Evolutionary conservation across 2,329 filamentous ascomycete species (phyloP), one percentile per base, ranked within the genome.

Genomic region (Chalaropsis ovoidea): DNA sequence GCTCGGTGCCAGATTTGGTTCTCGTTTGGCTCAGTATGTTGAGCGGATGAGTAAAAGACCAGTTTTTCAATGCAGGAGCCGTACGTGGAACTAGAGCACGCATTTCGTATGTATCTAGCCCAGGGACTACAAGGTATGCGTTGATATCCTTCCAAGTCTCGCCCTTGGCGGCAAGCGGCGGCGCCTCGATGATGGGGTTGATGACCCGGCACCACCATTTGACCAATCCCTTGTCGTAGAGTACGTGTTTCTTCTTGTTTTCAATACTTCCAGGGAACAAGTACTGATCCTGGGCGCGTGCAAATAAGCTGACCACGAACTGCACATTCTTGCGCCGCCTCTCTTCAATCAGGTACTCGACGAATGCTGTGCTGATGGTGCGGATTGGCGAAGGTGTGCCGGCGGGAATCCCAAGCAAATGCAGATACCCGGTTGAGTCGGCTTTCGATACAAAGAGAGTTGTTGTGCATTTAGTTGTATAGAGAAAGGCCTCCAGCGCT

Each of bases 381-480:
- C 88, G 85, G 62, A 96, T 81, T 0, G 90, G 90, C 2, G 89
- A 94, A 0, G 83, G 79, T 0, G 81, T 78, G n/a, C 82, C 80
- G 70, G 78, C 82, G 17, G 86, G 82, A 0, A 89, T 77, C 19
- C 82, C 77, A 43, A 92, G 77, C 1, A 87, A 79, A 69, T 86
- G 79, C 10, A 96, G 77, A 73, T 90, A 95, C 27, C 95, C 94
- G 0, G 93, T 96, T 10, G 94, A 96, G 76, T 99, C 94, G 61
- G 94, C 94, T 76, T 99, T 99, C 69, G 92, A 93, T 27, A 99
- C 87, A 74, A 99, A 99, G 64, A 97, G 82, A 3, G 89, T 96
- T 1, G 88, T 95, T 27, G 90, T 82, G 70, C 83, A 82, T 58
- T 83, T 82, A 0, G 92, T 96, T 0, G 86, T 88, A 76, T 95